These are phyloP conservation scores for Pythium utonaiense DNA, from an alignment of 352 stramenopile genomes.

Conservation along the genomic window DNA sequence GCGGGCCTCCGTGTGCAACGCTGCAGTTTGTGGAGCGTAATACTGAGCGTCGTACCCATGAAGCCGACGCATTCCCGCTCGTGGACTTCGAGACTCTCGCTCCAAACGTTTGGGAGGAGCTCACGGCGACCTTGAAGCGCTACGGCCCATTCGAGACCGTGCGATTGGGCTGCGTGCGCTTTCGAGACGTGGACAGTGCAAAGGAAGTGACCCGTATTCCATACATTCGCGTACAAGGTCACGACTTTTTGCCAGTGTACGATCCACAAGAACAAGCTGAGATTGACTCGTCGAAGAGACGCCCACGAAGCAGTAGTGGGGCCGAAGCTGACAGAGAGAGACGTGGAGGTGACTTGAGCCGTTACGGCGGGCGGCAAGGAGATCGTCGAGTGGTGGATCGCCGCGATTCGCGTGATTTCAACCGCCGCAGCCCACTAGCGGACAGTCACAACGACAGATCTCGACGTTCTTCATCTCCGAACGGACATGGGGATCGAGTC, in stretches of 20 bases:
- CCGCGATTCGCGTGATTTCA: slow-evolving; percentile 8
- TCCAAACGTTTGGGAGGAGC: slow-evolving; percentile 38
- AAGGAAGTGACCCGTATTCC: slow-evolving; percentile 53
- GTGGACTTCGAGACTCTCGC: slow-evolving; percentile 49
- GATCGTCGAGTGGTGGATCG: background rate
- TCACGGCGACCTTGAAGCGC: slow-evolving; percentile 39
- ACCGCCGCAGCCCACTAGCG: background rate
- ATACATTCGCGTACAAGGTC: slow-evolving; percentile 38
- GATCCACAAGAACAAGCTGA: slow-evolving; percentile 60
- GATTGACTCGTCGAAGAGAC: slow-evolving; percentile 37
- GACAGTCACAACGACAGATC: slow-evolving; percentile 12
- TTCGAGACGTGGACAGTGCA: slow-evolving; percentile 45
- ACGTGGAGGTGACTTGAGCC: slow-evolving; percentile 2
- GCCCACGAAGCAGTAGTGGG: slow-evolving; percentile 4
- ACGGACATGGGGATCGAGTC: slow-evolving; percentile 7
- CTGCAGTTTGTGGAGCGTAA: slow-evolving; percentile 61
- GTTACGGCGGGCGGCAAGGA: background rate
- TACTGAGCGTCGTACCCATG: slow-evolving; percentile 27
- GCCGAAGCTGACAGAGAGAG: slow-evolving; percentile 12
- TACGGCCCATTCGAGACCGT: slow-evolving; percentile 49
- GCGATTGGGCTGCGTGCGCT: slow-evolving; percentile 47
- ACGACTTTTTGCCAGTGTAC: slow-evolving; percentile 65
- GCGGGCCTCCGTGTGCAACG: slow-evolving; percentile 57
- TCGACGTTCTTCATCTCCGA: slow-evolving; percentile 10
- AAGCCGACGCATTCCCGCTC: slow-evolving; percentile 37